Evolutionary conservation across 1,284 basidiomycete species (phyloP).

Genomic region (Ceratorhiza oryzae-sativae): DNA sequence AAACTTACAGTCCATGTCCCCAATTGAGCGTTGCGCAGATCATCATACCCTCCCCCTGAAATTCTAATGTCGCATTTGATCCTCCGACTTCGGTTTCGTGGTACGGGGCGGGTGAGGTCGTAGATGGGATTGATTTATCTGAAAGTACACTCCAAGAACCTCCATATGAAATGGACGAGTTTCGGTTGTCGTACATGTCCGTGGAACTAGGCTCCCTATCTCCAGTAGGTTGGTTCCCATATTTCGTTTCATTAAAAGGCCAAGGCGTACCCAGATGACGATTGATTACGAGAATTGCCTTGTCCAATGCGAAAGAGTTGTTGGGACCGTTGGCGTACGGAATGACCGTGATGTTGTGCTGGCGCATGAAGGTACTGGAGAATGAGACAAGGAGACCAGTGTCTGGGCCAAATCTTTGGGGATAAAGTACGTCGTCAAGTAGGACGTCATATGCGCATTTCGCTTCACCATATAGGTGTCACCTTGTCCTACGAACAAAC

Average conservation of each 20-base stretch:
- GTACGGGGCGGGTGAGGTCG: not conserved
- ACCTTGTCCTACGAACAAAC: not conserved
- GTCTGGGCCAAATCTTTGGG: not conserved
- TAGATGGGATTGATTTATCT: slow-evolving; percentile 7
- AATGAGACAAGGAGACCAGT: not conserved
- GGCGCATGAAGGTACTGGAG: not conserved
- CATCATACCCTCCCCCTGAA: slow-evolving; percentile 7
- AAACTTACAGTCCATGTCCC: slow-evolving; percentile 8
- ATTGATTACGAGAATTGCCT: not conserved
- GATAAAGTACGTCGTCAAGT: not conserved
- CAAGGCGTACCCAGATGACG: not conserved
- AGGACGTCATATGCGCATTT: slow-evolving; percentile 7
- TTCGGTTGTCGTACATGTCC: slow-evolving; percentile 4
- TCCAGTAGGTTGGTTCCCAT: not conserved
- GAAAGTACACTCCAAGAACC: not conserved
- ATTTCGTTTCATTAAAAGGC: not conserved
- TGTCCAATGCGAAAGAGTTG: slow-evolving; percentile 22
- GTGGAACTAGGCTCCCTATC: not conserved
- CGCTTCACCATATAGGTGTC: slow-evolving; percentile 2
- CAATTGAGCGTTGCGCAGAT: not conserved
- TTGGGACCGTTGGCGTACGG: not conserved
- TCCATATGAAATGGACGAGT: slow-evolving; percentile 3
- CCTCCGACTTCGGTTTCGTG: slow-evolving; percentile 4
- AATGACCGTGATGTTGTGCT: slow-evolving; percentile 3
- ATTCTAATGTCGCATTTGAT: not conserved